Evolutionary conservation across 2,329 filamentous ascomycete genomes (phyloP).

Genomic region (Hymenoscyphus linearis): DNA sequence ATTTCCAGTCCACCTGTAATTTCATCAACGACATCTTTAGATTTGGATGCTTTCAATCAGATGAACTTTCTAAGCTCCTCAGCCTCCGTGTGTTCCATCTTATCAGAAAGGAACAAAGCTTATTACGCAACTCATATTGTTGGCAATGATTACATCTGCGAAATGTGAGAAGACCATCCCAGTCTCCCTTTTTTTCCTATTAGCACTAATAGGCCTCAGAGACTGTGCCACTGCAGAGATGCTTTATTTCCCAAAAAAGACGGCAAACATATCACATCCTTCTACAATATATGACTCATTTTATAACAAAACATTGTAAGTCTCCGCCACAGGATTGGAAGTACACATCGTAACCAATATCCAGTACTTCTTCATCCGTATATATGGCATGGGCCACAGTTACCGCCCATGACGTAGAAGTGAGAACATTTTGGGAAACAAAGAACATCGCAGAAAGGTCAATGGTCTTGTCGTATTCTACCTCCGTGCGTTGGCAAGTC

Average conservation of each 20-base stretch:
- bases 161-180: neutral
- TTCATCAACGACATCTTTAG: neutral
- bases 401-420: neutral
- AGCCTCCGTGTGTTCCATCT: too few relatives aligned
- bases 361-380: neutral
- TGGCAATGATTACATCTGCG: neutral
- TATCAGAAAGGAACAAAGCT: too few relatives aligned
- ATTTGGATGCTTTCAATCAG: neutral
- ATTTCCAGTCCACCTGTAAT: neutral
- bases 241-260: neutral
- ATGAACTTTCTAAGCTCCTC: neutral
- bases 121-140: too few relatives aligned
- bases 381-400: neutral
- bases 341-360: neutral
- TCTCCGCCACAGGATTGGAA: neutral
- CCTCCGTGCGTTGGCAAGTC: too few relatives aligned
- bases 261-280: neutral
- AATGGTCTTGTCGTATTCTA: too few relatives aligned
- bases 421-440: neutral
- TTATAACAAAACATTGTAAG: neutral
- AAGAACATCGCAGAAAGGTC: neutral
- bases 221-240: neutral
- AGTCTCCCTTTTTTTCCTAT: too few relatives aligned
- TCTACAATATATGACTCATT: neutral
- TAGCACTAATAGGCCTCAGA: neutral